These are phyloP conservation scores for Trichoderma aggressivum DNA, from an alignment of 2,329 filamentous ascomycete genomes.

Conservation along the genomic window DNA sequence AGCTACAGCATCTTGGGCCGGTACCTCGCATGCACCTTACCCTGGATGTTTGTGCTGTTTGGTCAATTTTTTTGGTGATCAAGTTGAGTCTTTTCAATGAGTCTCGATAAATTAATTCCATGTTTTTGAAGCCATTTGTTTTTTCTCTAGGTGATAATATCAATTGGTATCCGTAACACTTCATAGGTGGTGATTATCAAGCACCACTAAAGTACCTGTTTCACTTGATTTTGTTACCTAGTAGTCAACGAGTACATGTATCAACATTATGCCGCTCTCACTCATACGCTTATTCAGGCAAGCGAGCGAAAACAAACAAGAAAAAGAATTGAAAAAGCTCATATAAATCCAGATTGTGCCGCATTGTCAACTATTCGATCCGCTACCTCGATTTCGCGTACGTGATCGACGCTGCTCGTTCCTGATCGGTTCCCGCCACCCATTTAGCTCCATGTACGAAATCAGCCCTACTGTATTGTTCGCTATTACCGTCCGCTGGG, in stretches of 20 bases:
- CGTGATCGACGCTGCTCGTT: background rate
- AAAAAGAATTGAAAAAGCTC: background rate
- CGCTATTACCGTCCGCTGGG: conserved; percentile 1
- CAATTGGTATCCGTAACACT: fast-evolving
- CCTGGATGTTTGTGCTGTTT: background rate
- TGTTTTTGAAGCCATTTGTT: background rate
- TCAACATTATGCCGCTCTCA: fast-evolving
- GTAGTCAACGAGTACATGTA: background rate
- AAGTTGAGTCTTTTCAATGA: background rate
- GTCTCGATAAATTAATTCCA: background rate
- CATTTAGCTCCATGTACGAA: conserved; percentile 6
- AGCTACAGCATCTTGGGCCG: background rate
- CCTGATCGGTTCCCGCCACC: background rate
- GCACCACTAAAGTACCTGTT: too few relatives aligned
- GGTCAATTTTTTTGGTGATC: background rate
- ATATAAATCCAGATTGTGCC: background rate
- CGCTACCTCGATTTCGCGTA: background rate
- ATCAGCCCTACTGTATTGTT: conserved; percentile 15
- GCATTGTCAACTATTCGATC: background rate
- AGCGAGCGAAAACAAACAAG: background rate
- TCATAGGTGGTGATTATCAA: background rate
- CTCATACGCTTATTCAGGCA: background rate
- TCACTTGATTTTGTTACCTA: background rate
- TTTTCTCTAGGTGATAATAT: background rate
- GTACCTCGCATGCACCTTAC: background rate